A percentile compares a stretch with the other conserved stretches of the same genome.
Conservation (phyloP, 495 filamentous ascomycete species). For the Hypoxylon trugodes region DNA sequence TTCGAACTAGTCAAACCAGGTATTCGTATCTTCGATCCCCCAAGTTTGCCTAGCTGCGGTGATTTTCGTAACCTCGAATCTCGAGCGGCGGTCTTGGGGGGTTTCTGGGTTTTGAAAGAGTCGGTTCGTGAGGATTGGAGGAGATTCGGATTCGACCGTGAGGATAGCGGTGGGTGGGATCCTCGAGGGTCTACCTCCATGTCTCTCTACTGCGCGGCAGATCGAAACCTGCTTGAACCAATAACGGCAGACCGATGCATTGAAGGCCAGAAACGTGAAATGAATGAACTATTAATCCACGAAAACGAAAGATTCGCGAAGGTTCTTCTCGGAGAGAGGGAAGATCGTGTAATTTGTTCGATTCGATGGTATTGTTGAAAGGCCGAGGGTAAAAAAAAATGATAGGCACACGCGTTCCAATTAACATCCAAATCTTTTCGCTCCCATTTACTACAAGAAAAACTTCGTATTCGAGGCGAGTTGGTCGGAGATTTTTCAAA, state of each 20-base stretch:
- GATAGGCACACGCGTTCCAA: conserved; percentile 15
- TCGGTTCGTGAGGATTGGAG: conserved; percentile 27
- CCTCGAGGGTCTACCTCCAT: conserved; percentile 41
- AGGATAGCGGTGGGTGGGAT: conserved; percentile 33
- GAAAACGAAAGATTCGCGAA: background rate
- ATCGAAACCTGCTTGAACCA: conserved; percentile 38
- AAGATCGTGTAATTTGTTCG: too few relatives aligned
- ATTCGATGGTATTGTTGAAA: background rate
- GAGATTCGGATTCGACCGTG: conserved; percentile 36
- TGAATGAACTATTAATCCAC: conserved; percentile 20
- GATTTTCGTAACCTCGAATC: conserved; percentile 37
- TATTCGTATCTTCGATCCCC: conserved; percentile 43
- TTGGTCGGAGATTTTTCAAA: conserved; percentile 25
- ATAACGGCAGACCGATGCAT: conserved; percentile 36
- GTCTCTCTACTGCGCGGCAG: conserved; percentile 45
- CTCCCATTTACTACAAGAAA: background rate
- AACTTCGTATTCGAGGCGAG: conserved; percentile 26
- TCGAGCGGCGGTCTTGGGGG: conserved; percentile 18
- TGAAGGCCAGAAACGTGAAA: conserved; percentile 32
- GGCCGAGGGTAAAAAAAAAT: background rate
- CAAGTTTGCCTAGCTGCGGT: conserved; percentile 30
- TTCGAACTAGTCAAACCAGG: conserved; percentile 42
- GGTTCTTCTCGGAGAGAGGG: conserved; percentile 8
- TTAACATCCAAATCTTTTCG: conserved; percentile 3
- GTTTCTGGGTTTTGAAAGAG: conserved; percentile 27